Evolutionary conservation across 164 flowering plant genomes (phyloP).

Genomic region (Vitis vinifera): DNA sequence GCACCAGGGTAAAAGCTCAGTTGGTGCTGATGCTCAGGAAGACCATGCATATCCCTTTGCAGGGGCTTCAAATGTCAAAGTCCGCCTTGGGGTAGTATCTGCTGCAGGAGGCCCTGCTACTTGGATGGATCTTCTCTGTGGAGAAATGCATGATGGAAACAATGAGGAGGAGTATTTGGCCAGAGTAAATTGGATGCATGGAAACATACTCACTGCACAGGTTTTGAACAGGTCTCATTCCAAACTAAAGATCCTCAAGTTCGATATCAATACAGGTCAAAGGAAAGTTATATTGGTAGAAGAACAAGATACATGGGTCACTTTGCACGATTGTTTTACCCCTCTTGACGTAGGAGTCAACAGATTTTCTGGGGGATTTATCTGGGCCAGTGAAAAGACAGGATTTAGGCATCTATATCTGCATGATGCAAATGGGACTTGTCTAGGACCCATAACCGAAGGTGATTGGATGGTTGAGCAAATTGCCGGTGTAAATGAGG

Average conservation of each 20-base stretch:
- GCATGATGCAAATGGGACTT: constrained; percentile 61
- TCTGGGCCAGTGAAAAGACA: constrained; percentile 95
- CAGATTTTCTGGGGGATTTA: constrained; percentile 64
- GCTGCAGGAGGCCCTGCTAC: constrained; percentile 57
- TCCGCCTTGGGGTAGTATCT: constrained; percentile 80
- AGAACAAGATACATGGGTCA: constrained; percentile 73
- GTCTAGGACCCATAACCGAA: constrained; percentile 78
- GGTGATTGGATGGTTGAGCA: constrained; percentile 99
- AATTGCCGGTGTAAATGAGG: constrained; percentile 81
- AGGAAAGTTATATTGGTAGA: constrained; percentile 62
- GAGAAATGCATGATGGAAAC: constrained; percentile 31
- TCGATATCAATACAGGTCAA: constrained; percentile 75
- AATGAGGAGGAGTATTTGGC: constrained; percentile 82
- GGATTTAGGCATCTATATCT: constrained; percentile 90
- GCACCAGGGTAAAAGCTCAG: constrained; percentile 91
- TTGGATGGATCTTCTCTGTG: constrained; percentile 94
- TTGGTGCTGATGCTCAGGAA: constrained; percentile 89
- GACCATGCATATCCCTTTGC: constrained; percentile 97
- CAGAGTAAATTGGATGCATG: constrained; percentile 89
- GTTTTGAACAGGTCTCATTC: constrained; percentile 71
- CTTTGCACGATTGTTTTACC: constrained; percentile 86
- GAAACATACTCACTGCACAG: constrained; percentile 72
- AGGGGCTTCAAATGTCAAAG: constrained; percentile 79
- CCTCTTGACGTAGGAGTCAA: constrained; percentile 67
- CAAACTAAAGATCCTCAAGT: constrained; percentile 65